Evolutionary conservation across 2,329 filamentous ascomycete genomes (phyloP), one percentile per base, ranked within the genome.

Genomic region (Alternaria alternata): DNA sequence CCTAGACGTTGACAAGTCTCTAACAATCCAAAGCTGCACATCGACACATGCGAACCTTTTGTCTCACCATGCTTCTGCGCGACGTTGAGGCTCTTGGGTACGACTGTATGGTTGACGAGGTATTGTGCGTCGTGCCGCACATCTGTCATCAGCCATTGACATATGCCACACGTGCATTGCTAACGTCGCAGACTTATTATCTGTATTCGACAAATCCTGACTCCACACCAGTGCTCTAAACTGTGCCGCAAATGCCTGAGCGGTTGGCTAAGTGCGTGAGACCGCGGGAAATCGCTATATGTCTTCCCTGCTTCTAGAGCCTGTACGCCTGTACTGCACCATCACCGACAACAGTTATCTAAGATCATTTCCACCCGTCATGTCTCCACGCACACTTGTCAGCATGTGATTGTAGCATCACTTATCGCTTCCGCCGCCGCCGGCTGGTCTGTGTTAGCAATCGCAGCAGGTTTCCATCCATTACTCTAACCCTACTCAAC

Each of bases 121-220:
- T 41, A 36, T 20, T 34, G 54, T 61, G 47, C 46, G 34, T 22
- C 24, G 59, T 62, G 44, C 39, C 46, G 46, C 51, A 54, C 30
- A 59, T 47, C 55, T 59, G 51, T 51, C 59, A 59, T 47, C 44
- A 41, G 39, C 38, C 41, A 49, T 44, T 51, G 52, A 24, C 52
- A 41, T 22, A 26, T 12, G 51, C 51, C 46, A 30, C 30, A 48
- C 24, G 46, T 30, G 28, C 26, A 34, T 16, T 14, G 49, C 39
- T 9, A 18, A 43, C 36, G 30, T 41, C 24, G n/a, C 36, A 12
- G 32, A 38, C 14, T 42, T 34, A 24, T n/a, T 18, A 9, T 38
- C 8, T 14, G 20, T 20, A n/a, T 38, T 11, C 30, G 9, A n/a
- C 14, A 26, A 9, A 7, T 12, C 20, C 9, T 14, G 12, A 38